Conservation (phyloP, 2,329 filamentous ascomycete genomes). For the Ustulina deusta region DNA sequence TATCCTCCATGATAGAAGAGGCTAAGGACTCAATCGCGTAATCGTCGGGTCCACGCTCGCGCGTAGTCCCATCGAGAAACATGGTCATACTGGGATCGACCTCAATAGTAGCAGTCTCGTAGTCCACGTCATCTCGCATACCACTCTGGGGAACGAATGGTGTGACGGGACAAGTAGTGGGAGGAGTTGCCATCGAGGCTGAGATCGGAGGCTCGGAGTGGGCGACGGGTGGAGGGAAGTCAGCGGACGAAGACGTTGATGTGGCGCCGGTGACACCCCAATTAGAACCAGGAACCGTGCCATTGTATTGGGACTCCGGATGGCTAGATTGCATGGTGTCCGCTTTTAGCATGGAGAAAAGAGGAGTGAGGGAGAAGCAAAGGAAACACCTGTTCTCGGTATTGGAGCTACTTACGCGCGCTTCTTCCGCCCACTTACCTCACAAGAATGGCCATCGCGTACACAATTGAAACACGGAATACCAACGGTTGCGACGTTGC, state of each 20-base stretch:
- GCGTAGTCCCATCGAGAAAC: neutral
- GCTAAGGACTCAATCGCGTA: constrained; percentile 36
- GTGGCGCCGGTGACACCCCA: constrained; percentile 4
- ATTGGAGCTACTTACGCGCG: constrained; percentile 35
- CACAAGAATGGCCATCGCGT: constrained; percentile 47
- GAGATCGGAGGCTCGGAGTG: constrained; percentile 19
- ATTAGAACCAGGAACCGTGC: neutral
- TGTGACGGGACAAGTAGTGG: constrained; percentile 10
- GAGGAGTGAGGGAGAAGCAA: neutral
- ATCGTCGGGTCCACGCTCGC: constrained; percentile 30
- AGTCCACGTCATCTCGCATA: constrained; percentile 9
- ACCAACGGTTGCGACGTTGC: constrained; percentile 40
- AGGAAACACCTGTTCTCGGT: constrained; percentile 3
- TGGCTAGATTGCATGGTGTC: neutral
- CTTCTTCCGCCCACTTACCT: constrained; percentile 42
- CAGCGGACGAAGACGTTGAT: constrained; percentile 27
- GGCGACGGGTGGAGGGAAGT: constrained; percentile 19
- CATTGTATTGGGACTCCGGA: neutral
- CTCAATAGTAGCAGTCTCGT: constrained; percentile 8
- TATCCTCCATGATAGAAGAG: constrained; percentile 35
- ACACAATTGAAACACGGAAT: constrained; percentile 50
- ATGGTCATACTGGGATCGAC: constrained; percentile 13
- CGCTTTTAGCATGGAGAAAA: neutral
- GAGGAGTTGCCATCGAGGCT: constrained; percentile 24
- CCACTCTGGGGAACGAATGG: constrained; percentile 16